These are phyloP conservation scores for Balakata baccata DNA, from an alignment of 345 rosid species.

Conservation along the genomic window DNA sequence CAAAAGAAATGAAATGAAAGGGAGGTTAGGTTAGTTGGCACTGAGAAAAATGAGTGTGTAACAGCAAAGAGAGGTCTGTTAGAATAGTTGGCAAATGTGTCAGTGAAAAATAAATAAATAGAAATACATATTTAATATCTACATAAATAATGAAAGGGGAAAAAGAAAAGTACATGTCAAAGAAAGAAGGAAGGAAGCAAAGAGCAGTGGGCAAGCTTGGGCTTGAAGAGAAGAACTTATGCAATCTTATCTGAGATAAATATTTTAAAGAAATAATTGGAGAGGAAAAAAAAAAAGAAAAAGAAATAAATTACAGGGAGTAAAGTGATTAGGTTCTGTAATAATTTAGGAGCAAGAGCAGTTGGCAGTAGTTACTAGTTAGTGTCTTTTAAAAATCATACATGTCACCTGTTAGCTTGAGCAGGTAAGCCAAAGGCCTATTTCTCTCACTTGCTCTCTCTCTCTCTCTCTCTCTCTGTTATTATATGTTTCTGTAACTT, in stretches of 20 bases:
- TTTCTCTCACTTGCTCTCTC: conserved; percentile 12
- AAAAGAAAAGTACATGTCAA: conserved; percentile 38
- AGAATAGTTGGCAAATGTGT: conserved; percentile 78
- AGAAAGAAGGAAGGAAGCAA: conserved; percentile 30
- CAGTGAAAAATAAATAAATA: conserved; percentile 34
- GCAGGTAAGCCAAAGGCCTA: conserved; percentile 38
- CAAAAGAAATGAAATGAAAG: conserved; percentile 37
- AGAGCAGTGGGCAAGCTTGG: conserved; percentile 60
- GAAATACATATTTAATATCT: neutral
- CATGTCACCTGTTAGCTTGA: conserved; percentile 51
- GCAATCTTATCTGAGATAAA: conserved; percentile 31
- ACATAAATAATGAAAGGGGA: neutral
- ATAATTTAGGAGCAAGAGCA: conserved; percentile 55
- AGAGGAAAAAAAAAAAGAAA: conserved; percentile 3
- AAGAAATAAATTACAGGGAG: conserved; percentile 16
- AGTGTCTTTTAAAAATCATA: conserved; percentile 53
- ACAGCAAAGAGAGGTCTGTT: conserved; percentile 67
- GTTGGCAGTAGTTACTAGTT: conserved; percentile 67
- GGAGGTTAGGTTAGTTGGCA: conserved; percentile 47
- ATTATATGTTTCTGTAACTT: conserved; percentile 27
- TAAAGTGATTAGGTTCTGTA: conserved; percentile 48
- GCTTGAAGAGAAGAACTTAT: conserved; percentile 70
- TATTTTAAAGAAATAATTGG: neutral
- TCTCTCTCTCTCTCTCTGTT: conserved; percentile 3
- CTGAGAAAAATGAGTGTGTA: conserved; percentile 59